Evolutionary conservation across 2,329 filamentous ascomycete species (phyloP).

Genomic region (Penicillium glabrum): DNA sequence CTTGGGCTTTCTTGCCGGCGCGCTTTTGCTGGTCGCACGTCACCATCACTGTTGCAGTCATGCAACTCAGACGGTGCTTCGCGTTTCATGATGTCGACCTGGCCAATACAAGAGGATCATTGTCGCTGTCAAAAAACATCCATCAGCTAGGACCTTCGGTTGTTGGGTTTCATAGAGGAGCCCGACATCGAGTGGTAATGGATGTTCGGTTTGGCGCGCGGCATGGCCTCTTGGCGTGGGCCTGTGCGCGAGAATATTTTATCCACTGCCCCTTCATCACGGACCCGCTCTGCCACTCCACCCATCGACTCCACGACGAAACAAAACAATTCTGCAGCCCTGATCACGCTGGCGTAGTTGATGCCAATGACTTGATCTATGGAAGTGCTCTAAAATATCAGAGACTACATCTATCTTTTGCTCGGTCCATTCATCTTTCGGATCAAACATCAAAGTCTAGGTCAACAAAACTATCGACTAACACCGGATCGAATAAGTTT

Average conservation of each 20-base stretch:
- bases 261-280: not conserved
- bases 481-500: not conserved
- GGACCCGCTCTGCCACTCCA: not conserved
- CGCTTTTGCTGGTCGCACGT: constrained; percentile 1
- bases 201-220: not conserved
- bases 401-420: not conserved
- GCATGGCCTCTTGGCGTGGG: not conserved
- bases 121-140: not conserved
- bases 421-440: too few relatives aligned
- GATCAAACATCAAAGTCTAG: not conserved
- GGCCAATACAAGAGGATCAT: not conserved
- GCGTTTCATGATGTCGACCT: not conserved
- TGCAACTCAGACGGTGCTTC: not conserved
- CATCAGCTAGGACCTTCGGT: not conserved
- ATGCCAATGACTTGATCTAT: not conserved
- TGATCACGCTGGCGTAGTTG: not conserved
- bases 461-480: not conserved
- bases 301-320: not conserved
- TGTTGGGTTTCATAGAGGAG: not conserved
- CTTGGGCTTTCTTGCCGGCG: not conserved
- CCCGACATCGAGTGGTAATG: not conserved
- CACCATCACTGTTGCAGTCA: constrained; percentile 1
- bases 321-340: not conserved
- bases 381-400: not conserved
- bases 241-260: not conserved